Conservation (phyloP, 495 filamentous ascomycete genomes). For the Penicillium paradoxum region DNA sequence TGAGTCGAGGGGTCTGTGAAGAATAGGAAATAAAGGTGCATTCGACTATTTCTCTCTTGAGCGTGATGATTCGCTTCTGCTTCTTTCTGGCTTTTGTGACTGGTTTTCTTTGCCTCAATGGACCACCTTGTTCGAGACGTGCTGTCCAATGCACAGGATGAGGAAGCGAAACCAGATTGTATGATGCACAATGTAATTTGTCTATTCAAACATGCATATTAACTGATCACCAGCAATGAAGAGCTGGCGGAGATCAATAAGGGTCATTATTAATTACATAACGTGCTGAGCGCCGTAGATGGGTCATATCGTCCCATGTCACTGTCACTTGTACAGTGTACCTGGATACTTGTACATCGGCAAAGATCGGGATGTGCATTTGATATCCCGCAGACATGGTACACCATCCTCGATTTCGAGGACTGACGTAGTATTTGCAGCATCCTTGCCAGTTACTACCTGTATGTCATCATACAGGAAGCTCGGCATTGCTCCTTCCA, state of each 20-base stretch:
- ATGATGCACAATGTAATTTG: constrained; percentile 2
- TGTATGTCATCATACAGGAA: constrained; percentile 53
- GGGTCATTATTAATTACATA: constrained; percentile 28
- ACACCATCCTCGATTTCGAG: not conserved
- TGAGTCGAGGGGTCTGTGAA: constrained; percentile 19
- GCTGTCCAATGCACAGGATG: not conserved
- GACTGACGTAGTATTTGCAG: not conserved
- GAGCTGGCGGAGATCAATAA: constrained; percentile 2
- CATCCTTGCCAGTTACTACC: not conserved
- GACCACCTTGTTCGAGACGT: not conserved
- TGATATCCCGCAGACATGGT: not conserved
- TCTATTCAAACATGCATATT: constrained; percentile 18
- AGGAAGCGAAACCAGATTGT: not conserved
- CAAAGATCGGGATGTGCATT: not conserved
- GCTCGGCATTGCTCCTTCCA: constrained; percentile 64
- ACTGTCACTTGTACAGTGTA: not conserved
- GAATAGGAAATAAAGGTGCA: constrained; percentile 26
- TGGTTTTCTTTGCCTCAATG: constrained; percentile 2
- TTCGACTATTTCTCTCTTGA: constrained; percentile 11
- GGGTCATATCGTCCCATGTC: constrained; percentile 11
- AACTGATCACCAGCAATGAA: not conserved
- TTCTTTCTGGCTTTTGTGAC: not conserved
- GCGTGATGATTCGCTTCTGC: not conserved
- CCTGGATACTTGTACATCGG: not conserved
- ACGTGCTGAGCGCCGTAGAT: not conserved